Evolutionary conservation across 208 protist genomes (phyloP).

Genomic region (Crithidia fasciculata): DNA sequence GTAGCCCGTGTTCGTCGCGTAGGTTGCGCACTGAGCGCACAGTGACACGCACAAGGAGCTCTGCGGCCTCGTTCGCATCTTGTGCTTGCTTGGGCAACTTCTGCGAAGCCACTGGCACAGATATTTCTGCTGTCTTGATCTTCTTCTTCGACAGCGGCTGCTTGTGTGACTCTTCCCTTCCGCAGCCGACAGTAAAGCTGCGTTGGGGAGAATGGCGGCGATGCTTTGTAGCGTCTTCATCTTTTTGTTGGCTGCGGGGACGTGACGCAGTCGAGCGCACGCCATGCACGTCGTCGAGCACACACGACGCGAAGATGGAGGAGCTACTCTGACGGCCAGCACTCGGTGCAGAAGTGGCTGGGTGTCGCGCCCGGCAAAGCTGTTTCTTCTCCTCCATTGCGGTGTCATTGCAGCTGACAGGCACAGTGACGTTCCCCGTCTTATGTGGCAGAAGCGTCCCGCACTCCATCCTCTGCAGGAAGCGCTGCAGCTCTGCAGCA

Average conservation of each 20-base stretch:
- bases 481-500: constrained; percentile 1
- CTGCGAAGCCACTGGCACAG: too few species aligned
- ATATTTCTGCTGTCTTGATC: too few species aligned
- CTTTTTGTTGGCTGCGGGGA: neutral
- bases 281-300: neutral
- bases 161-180: neutral
- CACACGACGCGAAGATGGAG: neutral
- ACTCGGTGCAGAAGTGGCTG: neutral
- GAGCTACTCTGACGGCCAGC: neutral
- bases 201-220: too few species aligned
- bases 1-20: constrained; percentile 15
- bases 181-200: neutral
- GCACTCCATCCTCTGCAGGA: neutral
- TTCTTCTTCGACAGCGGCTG: neutral
- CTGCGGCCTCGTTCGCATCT: too few species aligned
- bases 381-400: neutral
- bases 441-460: neutral
- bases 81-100: too few species aligned
- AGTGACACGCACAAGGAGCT: neutral
- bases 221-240: too few species aligned
- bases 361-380: neutral
- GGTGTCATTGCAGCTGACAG: neutral
- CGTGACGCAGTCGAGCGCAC: neutral
- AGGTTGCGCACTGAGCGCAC: neutral
- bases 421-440: neutral